phyloP scores from a whole-genome alignment of 228 moss, liverwort and hornwort genomes.

The Sphagnum fallax region DNA sequence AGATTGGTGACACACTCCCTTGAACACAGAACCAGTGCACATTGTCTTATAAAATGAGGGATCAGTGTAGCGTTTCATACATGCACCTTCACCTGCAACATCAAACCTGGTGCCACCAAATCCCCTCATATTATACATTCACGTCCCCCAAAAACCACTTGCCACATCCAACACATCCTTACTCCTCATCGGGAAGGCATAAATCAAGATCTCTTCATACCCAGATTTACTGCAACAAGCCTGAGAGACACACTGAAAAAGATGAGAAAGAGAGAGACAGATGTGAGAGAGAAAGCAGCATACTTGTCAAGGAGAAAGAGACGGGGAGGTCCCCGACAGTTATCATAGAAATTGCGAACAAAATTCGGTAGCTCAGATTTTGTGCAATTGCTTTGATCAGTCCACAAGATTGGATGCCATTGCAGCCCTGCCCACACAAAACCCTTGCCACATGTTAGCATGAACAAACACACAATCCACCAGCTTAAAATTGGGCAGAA shows the following conservation, averaged over 20 bases:
- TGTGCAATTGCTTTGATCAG: slow-evolving; percentile 52
- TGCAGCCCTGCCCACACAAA: slow-evolving; percentile 37
- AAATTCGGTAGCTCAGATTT: slow-evolving; percentile 47
- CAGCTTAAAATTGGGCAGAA: too few species aligned
- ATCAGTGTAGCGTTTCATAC: slow-evolving; percentile 53
- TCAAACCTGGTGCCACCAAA: slow-evolving; percentile 25
- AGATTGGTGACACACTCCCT: slow-evolving; percentile 13
- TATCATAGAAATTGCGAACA: slow-evolving; percentile 42
- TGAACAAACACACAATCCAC: too few species aligned
- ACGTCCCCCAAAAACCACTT: neutral
- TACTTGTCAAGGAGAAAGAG: slow-evolving; percentile 53
- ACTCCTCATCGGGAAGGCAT: too few species aligned
- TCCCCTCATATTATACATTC: too few species aligned
- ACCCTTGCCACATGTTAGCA: neutral
- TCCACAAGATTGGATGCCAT: slow-evolving; percentile 49
- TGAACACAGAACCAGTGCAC: slow-evolving; percentile 49
- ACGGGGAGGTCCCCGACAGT: slow-evolving; percentile 51
- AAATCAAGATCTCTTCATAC: too few species aligned
- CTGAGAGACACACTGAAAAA: neutral
- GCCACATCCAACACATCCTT: neutral
- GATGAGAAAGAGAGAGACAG: neutral
- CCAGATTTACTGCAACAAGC: too few species aligned
- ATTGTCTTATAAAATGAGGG: slow-evolving; percentile 57
- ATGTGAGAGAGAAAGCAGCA: neutral
- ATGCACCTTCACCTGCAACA: slow-evolving; percentile 52